Evolutionary conservation across 257 asterid genomes (phyloP).

Genomic region (Hygrophila difformis): DNA sequence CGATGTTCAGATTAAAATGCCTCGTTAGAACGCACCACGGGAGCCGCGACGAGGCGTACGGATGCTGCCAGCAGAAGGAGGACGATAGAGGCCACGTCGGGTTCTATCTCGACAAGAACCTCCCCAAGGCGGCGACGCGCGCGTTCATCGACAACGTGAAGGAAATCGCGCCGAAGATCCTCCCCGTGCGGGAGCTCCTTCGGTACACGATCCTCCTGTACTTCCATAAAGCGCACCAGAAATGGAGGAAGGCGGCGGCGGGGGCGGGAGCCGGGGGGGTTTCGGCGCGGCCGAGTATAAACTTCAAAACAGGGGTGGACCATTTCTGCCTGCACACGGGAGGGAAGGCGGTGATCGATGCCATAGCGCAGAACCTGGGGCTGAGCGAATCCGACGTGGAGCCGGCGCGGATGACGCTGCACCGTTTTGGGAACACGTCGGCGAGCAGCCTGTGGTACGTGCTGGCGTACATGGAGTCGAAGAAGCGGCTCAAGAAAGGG

Average conservation of each 20-base stretch:
- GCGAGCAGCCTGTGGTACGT: slow-evolving; percentile 80
- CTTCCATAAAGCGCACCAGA: slow-evolving; percentile 6
- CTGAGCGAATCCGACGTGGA: slow-evolving; percentile 51
- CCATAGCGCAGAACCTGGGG: slow-evolving; percentile 33
- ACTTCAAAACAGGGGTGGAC: slow-evolving; percentile 53
- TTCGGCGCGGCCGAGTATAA: slow-evolving; percentile 19
- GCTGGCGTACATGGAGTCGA: slow-evolving; percentile 69
- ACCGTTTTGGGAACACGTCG: slow-evolving; percentile 73
- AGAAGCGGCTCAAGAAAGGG: slow-evolving; percentile 53
- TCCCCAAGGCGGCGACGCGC: slow-evolving; percentile 63
- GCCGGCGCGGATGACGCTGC: slow-evolving; percentile 80
- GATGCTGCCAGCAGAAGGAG: slow-evolving; percentile 52
- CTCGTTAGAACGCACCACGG: slow-evolving; percentile 69
- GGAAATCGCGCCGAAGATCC: slow-evolving; percentile 43
- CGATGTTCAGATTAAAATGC: slow-evolving; percentile 44
- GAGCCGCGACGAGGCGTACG: slow-evolving; percentile 41
- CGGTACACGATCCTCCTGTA: slow-evolving; percentile 17
- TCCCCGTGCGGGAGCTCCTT: slow-evolving; percentile 46
- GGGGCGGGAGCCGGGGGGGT: too few species aligned
- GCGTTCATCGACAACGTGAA: slow-evolving; percentile 57
- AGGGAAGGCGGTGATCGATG: slow-evolving; percentile 81
- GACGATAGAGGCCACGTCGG: slow-evolving; percentile 45
- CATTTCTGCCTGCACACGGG: slow-evolving; percentile 78
- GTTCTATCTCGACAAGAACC: slow-evolving; percentile 41
- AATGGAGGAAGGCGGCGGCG: slow-evolving; percentile 20